A percentile compares a stretch with the other conserved stretches of the same genome.
Conservation (phyloP, 2,329 filamentous ascomycete genomes). For the Biscogniauxia sp. region DNA sequence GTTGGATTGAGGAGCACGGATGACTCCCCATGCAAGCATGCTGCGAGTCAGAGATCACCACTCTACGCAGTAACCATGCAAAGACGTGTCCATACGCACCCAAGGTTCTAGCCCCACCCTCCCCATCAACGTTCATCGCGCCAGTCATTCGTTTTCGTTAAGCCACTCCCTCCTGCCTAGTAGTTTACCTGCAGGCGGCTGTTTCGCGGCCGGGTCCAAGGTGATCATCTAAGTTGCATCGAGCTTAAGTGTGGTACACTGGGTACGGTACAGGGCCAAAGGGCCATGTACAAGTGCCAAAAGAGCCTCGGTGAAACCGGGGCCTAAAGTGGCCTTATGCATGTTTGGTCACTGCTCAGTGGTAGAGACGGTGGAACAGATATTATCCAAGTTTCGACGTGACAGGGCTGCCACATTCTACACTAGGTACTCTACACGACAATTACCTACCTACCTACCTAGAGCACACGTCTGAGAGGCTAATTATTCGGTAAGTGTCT, state of each 20-base stretch:
- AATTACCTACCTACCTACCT: background rate
- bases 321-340: constrained; percentile 17
- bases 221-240: constrained; percentile 10
- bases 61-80: constrained; percentile 12
- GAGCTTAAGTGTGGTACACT: constrained; percentile 5
- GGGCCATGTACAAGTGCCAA: background rate
- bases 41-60: constrained; percentile 26
- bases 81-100: background rate
- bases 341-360: constrained; percentile 4
- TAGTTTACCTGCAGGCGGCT: constrained; percentile 19
- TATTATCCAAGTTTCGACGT: background rate
- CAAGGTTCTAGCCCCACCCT: constrained; percentile 2
- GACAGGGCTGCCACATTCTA: background rate
- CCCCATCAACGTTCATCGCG: constrained; percentile 3
- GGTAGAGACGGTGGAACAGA: background rate
- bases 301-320: constrained; percentile 25
- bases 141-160: constrained; percentile 13
- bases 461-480: background rate
- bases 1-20: constrained; percentile 16
- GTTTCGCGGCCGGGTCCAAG: constrained; percentile 15
- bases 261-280: background rate
- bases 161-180: constrained; percentile 7
- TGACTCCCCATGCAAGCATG: constrained; percentile 22
- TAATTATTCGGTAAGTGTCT: background rate
- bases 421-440: too few species aligned